Evolutionary conservation across 495 filamentous ascomycete species (phyloP).

Genomic region (Aspergillus nanangensis): DNA sequence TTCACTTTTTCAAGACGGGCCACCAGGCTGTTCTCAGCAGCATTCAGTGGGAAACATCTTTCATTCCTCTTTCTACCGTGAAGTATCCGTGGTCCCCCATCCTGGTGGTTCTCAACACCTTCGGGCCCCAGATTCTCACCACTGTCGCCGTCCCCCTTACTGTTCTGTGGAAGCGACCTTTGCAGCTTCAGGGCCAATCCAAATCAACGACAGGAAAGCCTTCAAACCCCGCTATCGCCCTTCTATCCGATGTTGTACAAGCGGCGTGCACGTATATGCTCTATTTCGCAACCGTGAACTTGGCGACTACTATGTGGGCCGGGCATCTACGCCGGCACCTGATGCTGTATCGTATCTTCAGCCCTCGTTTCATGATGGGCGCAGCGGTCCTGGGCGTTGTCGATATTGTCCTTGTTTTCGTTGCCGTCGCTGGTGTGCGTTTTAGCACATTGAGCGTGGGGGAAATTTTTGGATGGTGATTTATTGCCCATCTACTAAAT

Average conservation of each 20-base stretch:
- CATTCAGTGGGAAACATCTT: constrained; percentile 97
- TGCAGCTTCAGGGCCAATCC: constrained; percentile 31
- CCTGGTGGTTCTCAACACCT: constrained; percentile 77
- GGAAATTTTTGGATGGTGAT: constrained; percentile 81
- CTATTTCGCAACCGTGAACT: constrained; percentile 73
- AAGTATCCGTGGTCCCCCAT: constrained; percentile 87
- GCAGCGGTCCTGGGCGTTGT: constrained; percentile 67
- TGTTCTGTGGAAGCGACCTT: constrained; percentile 76
- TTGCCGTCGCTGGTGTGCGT: constrained; percentile 66
- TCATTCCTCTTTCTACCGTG: constrained; percentile 79
- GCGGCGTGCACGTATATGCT: constrained; percentile 69
- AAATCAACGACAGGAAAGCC: constrained; percentile 20
- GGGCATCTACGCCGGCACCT: constrained; percentile 83
- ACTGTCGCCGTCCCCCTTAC: constrained; percentile 73
- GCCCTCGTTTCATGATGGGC: constrained; percentile 83
- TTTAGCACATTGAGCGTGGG: constrained; percentile 71
- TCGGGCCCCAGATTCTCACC: constrained; percentile 82
- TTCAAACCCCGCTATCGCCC: constrained; percentile 40
- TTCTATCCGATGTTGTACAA: constrained; percentile 65
- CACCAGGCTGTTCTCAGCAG: constrained; percentile 84
- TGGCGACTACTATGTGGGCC: constrained; percentile 85
- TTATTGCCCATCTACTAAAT: too few species aligned
- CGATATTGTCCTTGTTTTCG: constrained; percentile 65
- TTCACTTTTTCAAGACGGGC: constrained; percentile 96
- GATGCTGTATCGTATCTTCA: constrained; percentile 97